Percentiles rank a stretch among this genome's conserved stretches.
Evolutionary conservation across 495 filamentous ascomycete species (phyloP).

Genomic region (Pseudoneurospora amorphoporcata): DNA sequence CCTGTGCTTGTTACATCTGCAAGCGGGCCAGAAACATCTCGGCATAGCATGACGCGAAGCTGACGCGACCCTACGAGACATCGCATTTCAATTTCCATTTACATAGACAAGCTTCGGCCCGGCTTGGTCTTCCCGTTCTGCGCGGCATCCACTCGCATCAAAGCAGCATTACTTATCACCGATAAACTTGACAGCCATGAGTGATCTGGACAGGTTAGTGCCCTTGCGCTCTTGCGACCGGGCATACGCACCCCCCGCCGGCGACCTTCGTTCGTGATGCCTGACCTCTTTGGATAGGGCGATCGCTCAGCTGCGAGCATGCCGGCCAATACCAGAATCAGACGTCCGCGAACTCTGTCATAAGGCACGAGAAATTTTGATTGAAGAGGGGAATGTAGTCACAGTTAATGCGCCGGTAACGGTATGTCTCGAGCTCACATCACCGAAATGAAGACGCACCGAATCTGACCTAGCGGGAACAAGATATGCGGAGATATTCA

Average conservation of each 20-base stretch:
- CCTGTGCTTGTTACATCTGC: not conserved
- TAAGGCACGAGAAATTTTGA: constrained; percentile 91
- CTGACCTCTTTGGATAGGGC: constrained; percentile 44
- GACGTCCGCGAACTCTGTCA: constrained; percentile 95
- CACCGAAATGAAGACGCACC: not conserved
- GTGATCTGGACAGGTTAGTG: constrained; percentile 23
- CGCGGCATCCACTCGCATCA: not conserved
- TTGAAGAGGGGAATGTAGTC: constrained; percentile 97
- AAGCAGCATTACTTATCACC: not conserved
- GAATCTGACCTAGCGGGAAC: not conserved
- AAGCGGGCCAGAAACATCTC: not conserved
- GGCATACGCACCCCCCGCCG: constrained; percentile 43
- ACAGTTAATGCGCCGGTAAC: constrained; percentile 93
- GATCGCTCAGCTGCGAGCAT: constrained; percentile 87
- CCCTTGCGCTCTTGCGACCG: not conserved
- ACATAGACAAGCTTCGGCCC: not conserved
- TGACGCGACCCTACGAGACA: not conserved
- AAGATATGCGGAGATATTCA: constrained; percentile 98
- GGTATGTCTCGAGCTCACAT: constrained; percentile 26
- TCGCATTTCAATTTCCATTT: constrained; percentile 1
- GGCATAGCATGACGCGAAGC: constrained; percentile 1
- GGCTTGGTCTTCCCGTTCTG: not conserved
- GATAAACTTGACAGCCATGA: constrained; percentile 8
- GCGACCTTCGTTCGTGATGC: not conserved
- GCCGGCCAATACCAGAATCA: constrained; percentile 89